Evolutionary conservation across 2,329 filamentous ascomycete genomes (phyloP), one percentile per base, ranked within the genome.

Genomic region (Fusarium sacchari): DNA sequence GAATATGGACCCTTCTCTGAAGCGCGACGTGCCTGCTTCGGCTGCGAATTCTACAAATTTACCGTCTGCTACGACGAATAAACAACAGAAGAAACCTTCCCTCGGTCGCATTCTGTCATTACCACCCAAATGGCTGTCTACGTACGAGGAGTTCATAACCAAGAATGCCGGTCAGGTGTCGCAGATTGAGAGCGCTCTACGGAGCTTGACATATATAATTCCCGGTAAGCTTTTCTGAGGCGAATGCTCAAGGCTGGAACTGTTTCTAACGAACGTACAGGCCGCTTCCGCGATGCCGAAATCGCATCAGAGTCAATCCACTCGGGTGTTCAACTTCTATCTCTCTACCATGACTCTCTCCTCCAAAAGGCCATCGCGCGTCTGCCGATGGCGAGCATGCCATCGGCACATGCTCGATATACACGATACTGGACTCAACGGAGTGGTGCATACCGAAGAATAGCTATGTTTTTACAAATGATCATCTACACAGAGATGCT

Each of bases 151-250:
- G 74, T 98, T 98, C 84, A 96, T 99, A 85, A 93, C 94, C 71
- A 96, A 96, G 84, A 99, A 99, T 82, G 92, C 95, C 69, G 93
- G 94, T 79, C 94, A 97, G 67, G 95, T 99, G 60, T 94, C 94
- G 56, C 95, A 97, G 85, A 96, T 99, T 72, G 96, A 99, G 85
- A 97, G 94, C 72, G 94, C 95, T 20, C 85, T 99, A 79, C 91
- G 96, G 43, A 97, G 95, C 34, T 85, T 99, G 74, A 98, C 96
- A 53, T 99, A 99, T 82, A 95, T 99, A 74, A 96, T 98, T 56
- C 96, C 96, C 65, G 95, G 93, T 91, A 81, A 64, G 80, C 60
- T 37, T 28, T 2, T 2, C 28, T 7, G 49, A 9, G 42, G 14
- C 10, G 24, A 40, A 46, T 15, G 43, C 4, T 26, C 18, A 20